Conservation (phyloP, 805 yeast species). For the Huiozyma naganishii region DNA sequence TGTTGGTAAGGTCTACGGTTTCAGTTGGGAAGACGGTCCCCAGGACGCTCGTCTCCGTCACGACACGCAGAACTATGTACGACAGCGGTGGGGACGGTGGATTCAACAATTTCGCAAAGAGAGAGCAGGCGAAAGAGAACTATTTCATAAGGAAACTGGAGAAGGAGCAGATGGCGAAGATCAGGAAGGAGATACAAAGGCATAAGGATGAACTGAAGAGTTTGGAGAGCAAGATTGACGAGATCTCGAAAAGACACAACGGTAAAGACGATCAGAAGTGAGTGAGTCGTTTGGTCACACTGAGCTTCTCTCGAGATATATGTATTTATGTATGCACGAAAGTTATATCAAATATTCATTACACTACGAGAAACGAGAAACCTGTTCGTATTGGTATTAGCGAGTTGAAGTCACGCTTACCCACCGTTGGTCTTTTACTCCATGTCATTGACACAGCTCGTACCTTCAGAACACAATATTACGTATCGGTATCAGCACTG, state of each 20-base stretch:
- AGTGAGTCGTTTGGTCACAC: background rate
- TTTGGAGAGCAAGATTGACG: constrained; percentile 36
- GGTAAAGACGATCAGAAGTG: background rate
- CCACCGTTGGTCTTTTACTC: too few species aligned
- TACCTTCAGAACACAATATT: too few species aligned
- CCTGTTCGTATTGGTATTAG: too few species aligned
- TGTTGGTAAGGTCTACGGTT: too few species aligned
- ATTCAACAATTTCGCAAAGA: constrained; percentile 55
- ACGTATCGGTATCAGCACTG: too few species aligned
- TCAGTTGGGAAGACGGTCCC: too few species aligned
- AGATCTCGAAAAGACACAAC: constrained; percentile 10
- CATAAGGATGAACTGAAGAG: constrained; percentile 53
- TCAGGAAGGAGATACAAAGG: constrained; percentile 66
- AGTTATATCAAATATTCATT: background rate
- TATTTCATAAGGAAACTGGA: constrained; percentile 78
- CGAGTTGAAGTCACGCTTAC: too few species aligned
- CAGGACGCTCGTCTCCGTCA: too few species aligned
- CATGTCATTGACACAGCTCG: too few species aligned
- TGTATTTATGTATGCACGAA: background rate
- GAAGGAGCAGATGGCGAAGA: constrained; percentile 69
- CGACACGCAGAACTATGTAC: background rate
- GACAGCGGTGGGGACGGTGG: constrained; percentile 3
- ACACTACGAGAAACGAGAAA: background rate
- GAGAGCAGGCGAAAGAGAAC: constrained; percentile 90
- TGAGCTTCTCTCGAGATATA: background rate